phyloP scores from a whole-genome alignment of 2,329 filamentous ascomycete genomes.

The Apiospora hydei region DNA sequence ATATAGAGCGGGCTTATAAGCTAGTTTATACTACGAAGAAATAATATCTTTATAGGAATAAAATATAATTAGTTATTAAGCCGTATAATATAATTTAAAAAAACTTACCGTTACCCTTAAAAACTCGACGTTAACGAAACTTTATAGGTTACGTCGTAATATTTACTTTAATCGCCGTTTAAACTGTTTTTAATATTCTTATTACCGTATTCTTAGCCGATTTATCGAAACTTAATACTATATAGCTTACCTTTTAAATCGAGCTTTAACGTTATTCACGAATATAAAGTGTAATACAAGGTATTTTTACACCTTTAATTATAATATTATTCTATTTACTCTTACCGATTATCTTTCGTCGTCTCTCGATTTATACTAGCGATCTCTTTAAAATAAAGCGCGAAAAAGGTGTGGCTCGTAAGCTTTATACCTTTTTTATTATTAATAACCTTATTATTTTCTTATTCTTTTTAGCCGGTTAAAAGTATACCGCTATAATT shows the following conservation, averaged over 20 bases:
- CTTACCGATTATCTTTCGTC: constrained; percentile 89
- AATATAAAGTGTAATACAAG: constrained; percentile 88
- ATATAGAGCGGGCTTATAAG: constrained; percentile 85
- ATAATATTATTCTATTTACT: constrained; percentile 88
- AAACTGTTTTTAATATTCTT: constrained; percentile 91
- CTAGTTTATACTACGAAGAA: constrained; percentile 83
- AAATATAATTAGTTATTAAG: constrained; percentile 79
- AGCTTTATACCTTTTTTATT: constrained; percentile 94
- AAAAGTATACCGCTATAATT: constrained; percentile 73
- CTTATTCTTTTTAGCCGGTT: constrained; percentile 86
- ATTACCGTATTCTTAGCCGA: constrained; percentile 95
- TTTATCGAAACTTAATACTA: constrained; percentile 76
- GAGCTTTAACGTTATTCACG: constrained; percentile 67
- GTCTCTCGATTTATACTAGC: constrained; percentile 81
- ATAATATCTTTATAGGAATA: constrained; percentile 81
- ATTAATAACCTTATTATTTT: constrained; percentile 98
- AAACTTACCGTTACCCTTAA: too few relatives aligned
- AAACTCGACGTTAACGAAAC: constrained; percentile 71
- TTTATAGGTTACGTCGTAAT: constrained; percentile 89
- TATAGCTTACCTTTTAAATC: constrained; percentile 79
- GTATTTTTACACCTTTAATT: constrained; percentile 86
- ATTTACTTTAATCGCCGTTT: constrained; percentile 78
- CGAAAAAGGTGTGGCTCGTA: constrained; percentile 87
- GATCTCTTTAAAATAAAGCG: constrained; percentile 92
- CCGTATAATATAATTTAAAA: constrained; percentile 95